Evolutionary conservation across 768 basidiomycete species (phyloP).

Genomic region (Lactifluus echinatus): DNA sequence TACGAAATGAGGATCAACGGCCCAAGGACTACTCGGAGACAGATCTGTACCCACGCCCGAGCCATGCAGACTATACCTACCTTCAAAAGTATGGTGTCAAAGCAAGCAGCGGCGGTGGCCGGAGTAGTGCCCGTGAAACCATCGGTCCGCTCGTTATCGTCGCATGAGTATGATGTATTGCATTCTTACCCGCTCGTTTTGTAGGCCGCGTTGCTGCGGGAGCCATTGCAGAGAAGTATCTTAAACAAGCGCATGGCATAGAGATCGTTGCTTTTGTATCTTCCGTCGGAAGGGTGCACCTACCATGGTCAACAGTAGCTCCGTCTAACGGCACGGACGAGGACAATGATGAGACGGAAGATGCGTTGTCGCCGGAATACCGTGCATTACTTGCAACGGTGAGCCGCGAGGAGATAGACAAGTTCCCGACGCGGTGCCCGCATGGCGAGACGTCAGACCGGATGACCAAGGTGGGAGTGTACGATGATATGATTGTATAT

Average conservation of each 20-base stretch:
- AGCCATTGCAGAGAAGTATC: slow-evolving; percentile 94
- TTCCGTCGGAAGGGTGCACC: slow-evolving; percentile 86
- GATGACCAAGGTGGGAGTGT: slow-evolving; percentile 73
- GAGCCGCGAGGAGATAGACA: slow-evolving; percentile 84
- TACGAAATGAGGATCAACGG: slow-evolving; percentile 96
- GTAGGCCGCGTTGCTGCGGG: slow-evolving; percentile 93
- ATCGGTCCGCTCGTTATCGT: slow-evolving; percentile 49
- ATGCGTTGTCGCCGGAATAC: slow-evolving; percentile 79
- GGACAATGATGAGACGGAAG: slow-evolving; percentile 55
- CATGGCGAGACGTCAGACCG: slow-evolving; percentile 79
- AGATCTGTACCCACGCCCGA: slow-evolving; percentile 92
- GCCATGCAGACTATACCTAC: slow-evolving; percentile 97
- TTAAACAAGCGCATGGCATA: slow-evolving; percentile 77
- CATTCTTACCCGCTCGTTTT: neutral
- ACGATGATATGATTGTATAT: too few relatives aligned
- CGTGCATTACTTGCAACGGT: slow-evolving; percentile 66
- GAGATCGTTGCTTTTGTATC: slow-evolving; percentile 97
- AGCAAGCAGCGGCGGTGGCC: slow-evolving; percentile 92
- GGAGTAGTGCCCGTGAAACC: slow-evolving; percentile 93
- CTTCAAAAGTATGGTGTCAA: slow-evolving; percentile 96
- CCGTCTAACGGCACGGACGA: slow-evolving; percentile 41
- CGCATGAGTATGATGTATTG: neutral
- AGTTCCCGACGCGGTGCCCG: slow-evolving; percentile 81
- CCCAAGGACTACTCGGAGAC: slow-evolving; percentile 99
- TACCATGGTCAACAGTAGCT: slow-evolving; percentile 47